Evolutionary conservation across 2,329 filamentous ascomycete species (phyloP).

Genomic region (Proliferodiscus dingleyae): DNA sequence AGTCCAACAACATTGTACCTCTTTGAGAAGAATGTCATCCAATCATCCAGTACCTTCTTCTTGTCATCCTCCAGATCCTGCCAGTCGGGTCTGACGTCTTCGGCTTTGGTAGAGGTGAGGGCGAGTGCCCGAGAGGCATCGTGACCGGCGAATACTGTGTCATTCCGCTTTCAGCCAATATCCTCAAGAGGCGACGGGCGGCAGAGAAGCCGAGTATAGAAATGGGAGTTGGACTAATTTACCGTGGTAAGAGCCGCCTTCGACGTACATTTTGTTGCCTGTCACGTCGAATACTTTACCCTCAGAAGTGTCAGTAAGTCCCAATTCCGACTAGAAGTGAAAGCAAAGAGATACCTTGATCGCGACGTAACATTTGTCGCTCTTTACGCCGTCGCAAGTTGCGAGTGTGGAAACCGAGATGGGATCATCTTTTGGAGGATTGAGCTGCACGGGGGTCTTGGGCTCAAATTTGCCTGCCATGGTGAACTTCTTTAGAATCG

Average conservation of each 20-base stretch:
- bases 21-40: constrained; percentile 95
- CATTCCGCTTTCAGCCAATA: no score
- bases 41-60: constrained; percentile 80
- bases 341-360: constrained; percentile 51
- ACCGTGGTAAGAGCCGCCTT: constrained; percentile 83
- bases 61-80: constrained; percentile 78
- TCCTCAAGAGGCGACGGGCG: not conserved
- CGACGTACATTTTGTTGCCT: constrained; percentile 80
- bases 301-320: constrained; percentile 39
- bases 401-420: constrained; percentile 78
- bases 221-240: constrained; percentile 35
- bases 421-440: constrained; percentile 80
- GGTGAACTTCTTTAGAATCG: constrained; percentile 11
- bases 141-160: constrained; percentile 88
- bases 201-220: not conserved
- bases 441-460: constrained; percentile 68
- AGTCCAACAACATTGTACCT: constrained; percentile 84
- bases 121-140: constrained; percentile 91
- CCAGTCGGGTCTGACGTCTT: constrained; percentile 82
- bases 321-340: not conserved
- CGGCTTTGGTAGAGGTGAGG: constrained; percentile 76
- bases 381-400: constrained; percentile 69
- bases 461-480: constrained; percentile 71
- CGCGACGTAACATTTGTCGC: constrained; percentile 61
- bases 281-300: constrained; percentile 93